Base-by-base conservation (phyloP, 805 yeast genomes). In the Schizosaccharomyces cryophilus region DNA sequence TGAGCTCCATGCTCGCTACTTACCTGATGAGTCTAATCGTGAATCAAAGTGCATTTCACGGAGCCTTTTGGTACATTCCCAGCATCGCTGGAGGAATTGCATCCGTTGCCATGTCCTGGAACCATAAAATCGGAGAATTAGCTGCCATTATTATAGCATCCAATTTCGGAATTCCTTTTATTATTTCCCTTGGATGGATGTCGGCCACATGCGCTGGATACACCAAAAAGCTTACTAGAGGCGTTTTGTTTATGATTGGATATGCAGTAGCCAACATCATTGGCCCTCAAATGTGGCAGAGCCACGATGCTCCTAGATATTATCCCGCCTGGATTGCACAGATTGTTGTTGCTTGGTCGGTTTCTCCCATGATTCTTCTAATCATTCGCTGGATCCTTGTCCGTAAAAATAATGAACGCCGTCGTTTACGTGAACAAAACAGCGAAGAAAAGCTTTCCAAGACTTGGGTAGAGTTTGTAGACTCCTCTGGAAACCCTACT, bases 271-370 rank as follows among this genome's bases (percentile, higher is more conserved):
- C 81, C 26, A 79, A 78, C 65, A 71, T 77, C 62, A 69, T 75
- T 60, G 82, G 82, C 3, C 81, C 82, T 1, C 81, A 78, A 63
- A 72, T 79, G 3, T 78, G 78, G 65, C 67, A 69, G 55, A 68
- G 69, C 0, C 62, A 60, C 2, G 77, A 79, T 65, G 77, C 71
- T 38, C 81, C 81, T 45, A 63, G 74, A 42, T 76, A 74, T 64
- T 65, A 68, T 47, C 68, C 71, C 1, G 76, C 79, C 3, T 75
- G 82, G 81, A 70, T 72, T 58, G 73, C 76, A 7, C 79, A 76
- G 62, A 75, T 78, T 59, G 76, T 75, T 17, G 65, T 77, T n/a
- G 69, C 79, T 45, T 79, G 21, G 63, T 66, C 62, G 31, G n/a
- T 51, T 51, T 24, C 56, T 24, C 56, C 56, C n/a, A 11, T 21